These are phyloP conservation scores for Agaricales sp. DNA, from an alignment of 1,284 basidiomycete genomes.

Conservation along the genomic window DNA sequence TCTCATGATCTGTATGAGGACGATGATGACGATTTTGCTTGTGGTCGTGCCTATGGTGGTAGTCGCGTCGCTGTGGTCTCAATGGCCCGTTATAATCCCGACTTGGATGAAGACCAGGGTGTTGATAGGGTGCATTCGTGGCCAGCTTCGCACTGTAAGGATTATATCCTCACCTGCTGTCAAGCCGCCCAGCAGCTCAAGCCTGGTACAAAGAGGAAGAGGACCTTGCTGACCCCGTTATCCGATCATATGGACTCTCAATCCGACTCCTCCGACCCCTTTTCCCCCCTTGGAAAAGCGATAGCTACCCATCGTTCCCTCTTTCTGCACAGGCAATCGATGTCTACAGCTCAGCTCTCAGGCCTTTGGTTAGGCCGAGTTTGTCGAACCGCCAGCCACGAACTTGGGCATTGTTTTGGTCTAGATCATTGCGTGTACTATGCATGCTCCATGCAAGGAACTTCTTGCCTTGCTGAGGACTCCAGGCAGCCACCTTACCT, in stretches of 20 bases:
- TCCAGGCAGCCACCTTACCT: conserved; percentile 23
- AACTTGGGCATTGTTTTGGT: conserved; percentile 24
- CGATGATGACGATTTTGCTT: conserved; percentile 23
- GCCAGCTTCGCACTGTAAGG: conserved; percentile 22
- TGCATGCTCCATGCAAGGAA: conserved; percentile 25
- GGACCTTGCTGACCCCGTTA: neutral
- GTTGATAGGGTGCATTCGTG: conserved; percentile 21
- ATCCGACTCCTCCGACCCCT: neutral
- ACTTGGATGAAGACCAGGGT: conserved; percentile 17
- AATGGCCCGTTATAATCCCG: conserved; percentile 22
- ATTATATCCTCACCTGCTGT: conserved; percentile 14
- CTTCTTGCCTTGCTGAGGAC: conserved; percentile 20
- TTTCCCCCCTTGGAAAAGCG: conserved; percentile 7
- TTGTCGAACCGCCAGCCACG: conserved; percentile 23
- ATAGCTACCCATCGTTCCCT: conserved; percentile 11
- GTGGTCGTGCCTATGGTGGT: conserved; percentile 26
- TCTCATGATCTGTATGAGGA: conserved; percentile 23
- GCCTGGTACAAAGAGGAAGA: neutral
- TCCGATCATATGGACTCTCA: neutral
- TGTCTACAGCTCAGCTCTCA: conserved; percentile 11
- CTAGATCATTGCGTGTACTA: conserved; percentile 26
- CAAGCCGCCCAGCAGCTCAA: conserved; percentile 6
- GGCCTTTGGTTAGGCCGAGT: conserved; percentile 21
- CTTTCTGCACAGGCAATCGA: conserved; percentile 8
- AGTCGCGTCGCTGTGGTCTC: conserved; percentile 25